Percentiles rank a stretch among this genome's conserved stretches.
Evolutionary conservation across 768 basidiomycete species (phyloP).

Genomic region (Roridomyces roridus): DNA sequence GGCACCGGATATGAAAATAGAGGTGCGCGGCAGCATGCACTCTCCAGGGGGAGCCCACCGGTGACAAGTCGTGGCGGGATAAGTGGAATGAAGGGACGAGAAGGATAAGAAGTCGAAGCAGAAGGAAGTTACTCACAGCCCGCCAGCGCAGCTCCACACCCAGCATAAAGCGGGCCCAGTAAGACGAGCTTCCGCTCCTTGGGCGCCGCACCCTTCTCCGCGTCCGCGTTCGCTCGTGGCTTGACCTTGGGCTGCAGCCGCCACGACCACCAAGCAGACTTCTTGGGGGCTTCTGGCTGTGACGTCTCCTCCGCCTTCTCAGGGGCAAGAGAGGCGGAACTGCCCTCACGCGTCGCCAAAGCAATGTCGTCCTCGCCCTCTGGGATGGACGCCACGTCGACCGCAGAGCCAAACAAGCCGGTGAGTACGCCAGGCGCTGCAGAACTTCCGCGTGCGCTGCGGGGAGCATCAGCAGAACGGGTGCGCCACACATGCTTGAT

Average conservation of each 20-base stretch:
- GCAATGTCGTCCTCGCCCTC: constrained; percentile 28
- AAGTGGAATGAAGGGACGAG: no score
- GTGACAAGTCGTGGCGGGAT: no score
- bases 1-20: no score
- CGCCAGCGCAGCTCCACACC: constrained; percentile 67
- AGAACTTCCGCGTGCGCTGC: constrained; percentile 12
- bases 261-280: constrained; percentile 49
- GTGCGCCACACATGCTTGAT: constrained; percentile 83
- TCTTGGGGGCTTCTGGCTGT: constrained; percentile 17
- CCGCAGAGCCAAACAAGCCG: constrained; percentile 3
- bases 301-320: neutral
- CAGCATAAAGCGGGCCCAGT: constrained; percentile 76
- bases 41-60: no score
- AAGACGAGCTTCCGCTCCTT: constrained; percentile 55
- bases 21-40: no score
- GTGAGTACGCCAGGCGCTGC: constrained; percentile 23
- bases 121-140: constrained; percentile 57
- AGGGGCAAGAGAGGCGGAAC: neutral
- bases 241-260: constrained; percentile 42
- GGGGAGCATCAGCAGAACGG: constrained; percentile 31
- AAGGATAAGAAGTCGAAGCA: neutral
- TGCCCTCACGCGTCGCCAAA: constrained; percentile 15
- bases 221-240: constrained; percentile 30
- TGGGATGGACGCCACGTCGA: constrained; percentile 7
- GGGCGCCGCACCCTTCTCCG: constrained; percentile 42